phyloP scores from a whole-genome alignment of 345 rosid species.

The Alliaria petiolata region DNA sequence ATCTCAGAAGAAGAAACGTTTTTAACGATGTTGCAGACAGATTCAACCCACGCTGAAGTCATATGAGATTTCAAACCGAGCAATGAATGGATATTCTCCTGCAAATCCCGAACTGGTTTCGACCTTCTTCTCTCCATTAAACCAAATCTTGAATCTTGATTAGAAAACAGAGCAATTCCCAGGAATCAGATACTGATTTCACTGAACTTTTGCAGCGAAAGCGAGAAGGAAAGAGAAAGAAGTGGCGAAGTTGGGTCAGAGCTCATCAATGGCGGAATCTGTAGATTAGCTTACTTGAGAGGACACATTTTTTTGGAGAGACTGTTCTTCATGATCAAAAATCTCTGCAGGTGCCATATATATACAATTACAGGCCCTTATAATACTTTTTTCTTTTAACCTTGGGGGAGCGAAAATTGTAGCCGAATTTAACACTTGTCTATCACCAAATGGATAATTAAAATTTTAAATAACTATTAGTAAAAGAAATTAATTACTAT shows the following conservation, averaged over 20 bases:
- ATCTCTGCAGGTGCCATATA: constrained; percentile 1
- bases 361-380: background rate
- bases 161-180: background rate
- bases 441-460: background rate
- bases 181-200: background rate
- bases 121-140: constrained; percentile 34
- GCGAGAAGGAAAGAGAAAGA: background rate
- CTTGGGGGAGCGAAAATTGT: constrained; percentile 5
- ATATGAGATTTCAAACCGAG: constrained; percentile 58
- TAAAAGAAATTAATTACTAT: background rate
- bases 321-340: constrained; percentile 12
- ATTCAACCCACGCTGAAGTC: constrained; percentile 57
- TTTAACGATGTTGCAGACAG: constrained; percentile 51
- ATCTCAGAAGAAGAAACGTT: constrained; percentile 28
- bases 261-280: constrained; percentile 22
- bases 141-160: constrained; percentile 7
- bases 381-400: background rate
- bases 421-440: constrained; percentile 16
- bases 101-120: constrained; percentile 39
- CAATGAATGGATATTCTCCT: constrained; percentile 59
- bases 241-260: background rate
- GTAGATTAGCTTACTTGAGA: background rate
- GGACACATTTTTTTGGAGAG: background rate
- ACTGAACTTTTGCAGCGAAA: background rate
- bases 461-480: background rate